Evolutionary conservation across 192 early-diverging fungal species (phyloP).

Genomic region (Umbelopsis vinacea): DNA sequence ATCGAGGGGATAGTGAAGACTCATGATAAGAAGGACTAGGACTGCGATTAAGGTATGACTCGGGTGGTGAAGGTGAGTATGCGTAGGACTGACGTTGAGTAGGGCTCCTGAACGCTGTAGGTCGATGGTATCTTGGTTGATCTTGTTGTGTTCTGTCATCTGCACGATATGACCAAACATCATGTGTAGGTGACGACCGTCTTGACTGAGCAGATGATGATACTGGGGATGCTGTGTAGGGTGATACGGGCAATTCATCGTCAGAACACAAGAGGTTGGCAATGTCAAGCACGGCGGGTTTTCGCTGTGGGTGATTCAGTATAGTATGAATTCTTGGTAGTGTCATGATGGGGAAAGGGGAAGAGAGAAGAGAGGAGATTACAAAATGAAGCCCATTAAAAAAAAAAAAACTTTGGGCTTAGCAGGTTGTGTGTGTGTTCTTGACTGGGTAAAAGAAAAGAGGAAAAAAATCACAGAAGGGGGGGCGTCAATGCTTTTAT

Average conservation of each 20-base stretch:
- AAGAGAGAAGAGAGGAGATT: slow-evolving; percentile 9
- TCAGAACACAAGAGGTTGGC: slow-evolving; percentile 31
- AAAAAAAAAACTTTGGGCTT: neutral
- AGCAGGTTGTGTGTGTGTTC: too few species aligned
- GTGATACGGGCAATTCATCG: slow-evolving; percentile 15
- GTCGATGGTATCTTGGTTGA: neutral
- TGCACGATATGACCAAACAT: neutral
- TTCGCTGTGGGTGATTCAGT: neutral
- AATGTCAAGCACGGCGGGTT: slow-evolving; percentile 37
- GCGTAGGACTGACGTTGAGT: neutral
- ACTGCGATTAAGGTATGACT: slow-evolving; percentile 15
- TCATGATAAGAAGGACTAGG: slow-evolving; percentile 1
- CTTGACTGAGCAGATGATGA: slow-evolving; percentile 27
- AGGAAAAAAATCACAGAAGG: neutral
- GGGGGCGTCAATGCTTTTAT: slow-evolving; percentile 22
- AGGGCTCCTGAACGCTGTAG: neutral
- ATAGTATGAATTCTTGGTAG: slow-evolving; percentile 19
- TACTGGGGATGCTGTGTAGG: slow-evolving; percentile 27
- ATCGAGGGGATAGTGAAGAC: neutral
- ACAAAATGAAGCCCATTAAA: neutral
- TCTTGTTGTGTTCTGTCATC: neutral
- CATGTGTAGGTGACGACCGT: neutral
- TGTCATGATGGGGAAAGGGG: neutral
- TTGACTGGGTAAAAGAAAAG: neutral
- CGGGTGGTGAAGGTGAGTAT: neutral